Base-by-base conservation (phyloP, 1,139 yeast species). In the Torulaspora globosa region DNA sequence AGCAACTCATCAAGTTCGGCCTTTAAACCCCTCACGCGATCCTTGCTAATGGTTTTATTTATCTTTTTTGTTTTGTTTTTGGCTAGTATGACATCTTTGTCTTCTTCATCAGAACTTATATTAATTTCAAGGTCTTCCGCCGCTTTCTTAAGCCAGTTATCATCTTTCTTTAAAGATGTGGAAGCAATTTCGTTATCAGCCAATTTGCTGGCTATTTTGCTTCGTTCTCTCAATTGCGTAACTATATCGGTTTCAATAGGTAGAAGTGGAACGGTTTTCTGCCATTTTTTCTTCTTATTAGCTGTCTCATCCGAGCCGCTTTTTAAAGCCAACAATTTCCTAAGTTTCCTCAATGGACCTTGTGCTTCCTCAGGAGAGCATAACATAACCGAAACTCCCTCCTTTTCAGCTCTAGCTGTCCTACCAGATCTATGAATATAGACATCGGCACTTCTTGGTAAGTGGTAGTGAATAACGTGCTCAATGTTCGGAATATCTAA, bases 391-490 rank as follows among this genome's bases (percentile, higher is more conserved):
- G 97, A 84, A 15, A 92, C 96, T 72, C 99, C 99, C 63, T 87
- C 94, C 44, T 77, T 78, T 0, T 94, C 92, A 2, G 95, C 97
- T 73, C 99, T 84, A 0, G 96, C 98, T 16, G 98, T 94, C 76
- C 99, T 82, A 52, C 99, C 99, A 1, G 97, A 87, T 66, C 99
- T 78, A 68, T 92, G 99, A 54, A 92, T 83, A 63, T 92, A 92
- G 46, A 89, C 81, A 64, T 94, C 98, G 0, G 97, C 97, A 8
- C 95, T 77, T 53, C 97, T 76, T 9, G 99, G 98, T 52, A 94
- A 73, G 68, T 92, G 97, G 62, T 92, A 92, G 65, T 92, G 98
- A 11, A 92, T 88, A 35, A 94, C 98, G 65, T 92, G 98, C 59
- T 89, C 85, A 44, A 94, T 90, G 40, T 78, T 77, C 1, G 96